Base-by-base conservation (phyloP, 768 basidiomycete genomes). In the Pleurotus tuber-regium region DNA sequence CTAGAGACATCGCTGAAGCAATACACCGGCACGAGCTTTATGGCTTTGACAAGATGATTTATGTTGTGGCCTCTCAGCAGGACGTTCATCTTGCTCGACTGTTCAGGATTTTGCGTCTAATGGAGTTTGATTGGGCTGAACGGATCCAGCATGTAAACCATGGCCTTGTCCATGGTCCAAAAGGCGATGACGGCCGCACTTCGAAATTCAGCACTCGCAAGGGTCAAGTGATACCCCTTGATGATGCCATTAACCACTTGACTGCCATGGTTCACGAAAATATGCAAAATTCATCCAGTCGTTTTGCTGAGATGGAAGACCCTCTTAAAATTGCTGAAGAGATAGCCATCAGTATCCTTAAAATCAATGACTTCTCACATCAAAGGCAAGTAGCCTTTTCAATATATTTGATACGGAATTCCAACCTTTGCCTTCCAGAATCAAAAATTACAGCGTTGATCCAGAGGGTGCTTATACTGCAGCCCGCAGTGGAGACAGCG, bases 1-100 rank as follows among this genome's bases (percentile, higher is more conserved):
- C 83, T 4, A 82, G 88, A 12, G 88, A 90, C 63, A 83, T 90
- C 41, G 87, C 80, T 43, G 89, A 82, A 4, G 86, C 87, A 1
- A 76, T 78, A 52, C 83, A 87, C 66, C 79, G 87, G 49, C 83
- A 75, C 67, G 77, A 85, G 52, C 77, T 80, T 60, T 86, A 85
- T 70, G 70, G 80, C 29, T 87, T 87, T 55, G 85, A 90, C 75
- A 84, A 85, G 66, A 73, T 75, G 68, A 67, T 78, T 59, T 75
- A 73, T 58, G 72, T 75, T 54, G 65, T 71, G 23, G 68, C 66
- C 6, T 58, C 65, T 23, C 66, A 70, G 39, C 54, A 55, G 24
- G 54, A 53, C 28, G 42, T 55, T 19, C 54, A 55, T n/a, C 19
- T 55, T 11, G 16, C 31, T 2, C 54, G 51, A 23, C 33, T 55